These are phyloP conservation scores for Fusarium marasasianum DNA, from an alignment of 2,329 filamentous ascomycete species.

Conservation along the genomic window DNA sequence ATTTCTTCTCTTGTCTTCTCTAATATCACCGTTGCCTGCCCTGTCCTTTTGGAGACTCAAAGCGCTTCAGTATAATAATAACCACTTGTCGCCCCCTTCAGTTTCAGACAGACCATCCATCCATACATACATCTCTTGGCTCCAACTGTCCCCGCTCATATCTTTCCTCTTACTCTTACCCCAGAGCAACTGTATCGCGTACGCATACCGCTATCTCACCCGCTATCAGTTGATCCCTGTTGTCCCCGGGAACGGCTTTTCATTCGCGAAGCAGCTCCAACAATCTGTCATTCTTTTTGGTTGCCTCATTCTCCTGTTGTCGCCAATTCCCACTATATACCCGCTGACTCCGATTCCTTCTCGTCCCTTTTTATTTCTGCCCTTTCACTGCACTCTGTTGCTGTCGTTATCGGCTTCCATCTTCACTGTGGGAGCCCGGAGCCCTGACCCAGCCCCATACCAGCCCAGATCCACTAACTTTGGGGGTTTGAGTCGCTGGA, in stretches of 20 bases:
- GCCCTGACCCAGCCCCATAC: constrained; percentile 5
- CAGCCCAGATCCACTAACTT: constrained; percentile 30
- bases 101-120: not conserved
- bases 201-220: constrained; percentile 43
- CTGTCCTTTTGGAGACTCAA: not conserved
- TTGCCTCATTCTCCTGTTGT: constrained; percentile 11
- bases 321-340: not conserved
- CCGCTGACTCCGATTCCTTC: constrained; percentile 9
- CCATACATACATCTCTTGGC: not conserved
- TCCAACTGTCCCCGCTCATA: constrained; percentile 37
- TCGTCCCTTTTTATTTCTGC: not conserved
- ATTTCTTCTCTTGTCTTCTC: not conserved
- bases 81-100: not conserved
- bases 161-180: constrained; percentile 41
- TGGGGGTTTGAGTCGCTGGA: constrained; percentile 30
- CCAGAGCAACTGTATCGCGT: constrained; percentile 41
- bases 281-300: constrained; percentile 30
- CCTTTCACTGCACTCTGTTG: not conserved
- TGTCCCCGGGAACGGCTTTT: constrained; percentile 20
- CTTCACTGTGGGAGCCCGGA: constrained; percentile 1
- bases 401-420: constrained; percentile 11
- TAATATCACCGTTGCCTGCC: not conserved
- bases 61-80: not conserved
- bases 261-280: constrained; percentile 32
- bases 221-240: constrained; percentile 41